Percentiles rank a stretch among this genome's conserved stretches.
Conservation (phyloP, 1,284 basidiomycete species). For the Puccinia hordei region DNA sequence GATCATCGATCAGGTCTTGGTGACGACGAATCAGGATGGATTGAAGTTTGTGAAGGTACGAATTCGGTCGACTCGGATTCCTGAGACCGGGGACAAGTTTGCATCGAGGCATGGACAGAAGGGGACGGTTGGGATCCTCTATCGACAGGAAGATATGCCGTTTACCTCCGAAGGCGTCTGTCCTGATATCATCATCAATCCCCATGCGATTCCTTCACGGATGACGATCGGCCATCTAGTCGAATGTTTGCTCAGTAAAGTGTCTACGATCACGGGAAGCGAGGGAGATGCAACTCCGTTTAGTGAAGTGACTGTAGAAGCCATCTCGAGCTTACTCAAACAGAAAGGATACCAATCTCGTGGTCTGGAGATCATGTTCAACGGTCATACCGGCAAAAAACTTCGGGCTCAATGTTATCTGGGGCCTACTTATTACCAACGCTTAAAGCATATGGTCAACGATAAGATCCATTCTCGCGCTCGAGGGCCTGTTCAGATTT, state of each 20-base stretch:
- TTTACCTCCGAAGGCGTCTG: conserved; percentile 95
- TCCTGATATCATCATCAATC: conserved; percentile 97
- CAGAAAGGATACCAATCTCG: conserved; percentile 90
- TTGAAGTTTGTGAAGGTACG: conserved; percentile 99
- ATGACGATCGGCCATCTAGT: conserved; percentile 99
- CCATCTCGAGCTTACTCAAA: conserved; percentile 78
- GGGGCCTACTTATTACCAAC: conserved; percentile 98
- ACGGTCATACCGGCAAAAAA: conserved; percentile 95
- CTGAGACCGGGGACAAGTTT: conserved; percentile 98
- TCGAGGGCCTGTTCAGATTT: conserved; percentile 92
- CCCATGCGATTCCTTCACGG: conserved; percentile 98
- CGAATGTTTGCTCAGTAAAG: conserved; percentile 94
- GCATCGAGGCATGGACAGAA: conserved; percentile 99
- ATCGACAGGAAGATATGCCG: conserved; percentile 99
- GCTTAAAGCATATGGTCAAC: conserved; percentile 99
- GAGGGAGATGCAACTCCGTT: conserved; percentile 99
- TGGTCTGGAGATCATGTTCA: conserved; percentile 95
- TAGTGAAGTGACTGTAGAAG: conserved; percentile 95
- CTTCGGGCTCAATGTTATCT: conserved; percentile 97
- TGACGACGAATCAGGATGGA: conserved; percentile 93
- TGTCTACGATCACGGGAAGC: conserved; percentile 91
- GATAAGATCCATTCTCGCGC: conserved; percentile 99
- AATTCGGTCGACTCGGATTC: conserved; percentile 89
- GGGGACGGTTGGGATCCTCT: conserved; percentile 98
- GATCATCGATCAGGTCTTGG: conserved; percentile 94